These are phyloP conservation scores for Aspergillus aculeatus DNA, from an alignment of 2,329 filamentous ascomycete species.

Conservation along the genomic window DNA sequence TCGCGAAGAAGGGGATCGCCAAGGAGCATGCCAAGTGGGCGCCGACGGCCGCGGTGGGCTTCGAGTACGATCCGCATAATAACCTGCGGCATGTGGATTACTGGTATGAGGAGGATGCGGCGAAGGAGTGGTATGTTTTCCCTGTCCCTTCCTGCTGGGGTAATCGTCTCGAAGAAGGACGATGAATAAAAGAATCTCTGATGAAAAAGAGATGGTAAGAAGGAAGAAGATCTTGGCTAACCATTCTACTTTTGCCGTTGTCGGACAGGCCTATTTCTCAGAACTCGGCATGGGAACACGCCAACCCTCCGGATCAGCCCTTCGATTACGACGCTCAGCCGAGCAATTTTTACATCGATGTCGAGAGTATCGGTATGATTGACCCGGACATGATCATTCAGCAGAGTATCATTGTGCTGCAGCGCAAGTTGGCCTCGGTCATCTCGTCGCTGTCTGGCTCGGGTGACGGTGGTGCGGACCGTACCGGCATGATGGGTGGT, in stretches of 20 bases:
- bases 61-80: conserved; percentile 98
- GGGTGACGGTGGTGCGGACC: conserved; percentile 53
- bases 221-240: neutral
- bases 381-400: conserved; percentile 88
- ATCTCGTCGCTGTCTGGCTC: conserved; percentile 62
- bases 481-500: conserved; percentile 47
- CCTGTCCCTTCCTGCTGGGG: neutral
- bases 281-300: conserved; percentile 67
- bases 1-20: conserved; percentile 96
- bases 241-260: neutral
- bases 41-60: conserved; percentile 85
- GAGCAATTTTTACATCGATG: conserved; percentile 84
- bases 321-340: conserved; percentile 92
- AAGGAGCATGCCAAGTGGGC: conserved; percentile 99
- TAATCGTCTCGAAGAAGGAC: neutral
- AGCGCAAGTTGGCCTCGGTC: conserved; percentile 82
- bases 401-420: conserved; percentile 81
- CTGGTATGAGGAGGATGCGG: conserved; percentile 87
- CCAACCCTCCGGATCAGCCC: conserved; percentile 74
- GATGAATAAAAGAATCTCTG: neutral
- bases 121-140: conserved; percentile 73
- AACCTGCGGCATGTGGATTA: conserved; percentile 88
- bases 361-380: conserved; percentile 83
- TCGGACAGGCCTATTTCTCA: conserved; percentile 38
- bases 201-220: neutral